phyloP scores from a whole-genome alignment of 208 protist species.

The Leishmania amazonensis region DNA sequence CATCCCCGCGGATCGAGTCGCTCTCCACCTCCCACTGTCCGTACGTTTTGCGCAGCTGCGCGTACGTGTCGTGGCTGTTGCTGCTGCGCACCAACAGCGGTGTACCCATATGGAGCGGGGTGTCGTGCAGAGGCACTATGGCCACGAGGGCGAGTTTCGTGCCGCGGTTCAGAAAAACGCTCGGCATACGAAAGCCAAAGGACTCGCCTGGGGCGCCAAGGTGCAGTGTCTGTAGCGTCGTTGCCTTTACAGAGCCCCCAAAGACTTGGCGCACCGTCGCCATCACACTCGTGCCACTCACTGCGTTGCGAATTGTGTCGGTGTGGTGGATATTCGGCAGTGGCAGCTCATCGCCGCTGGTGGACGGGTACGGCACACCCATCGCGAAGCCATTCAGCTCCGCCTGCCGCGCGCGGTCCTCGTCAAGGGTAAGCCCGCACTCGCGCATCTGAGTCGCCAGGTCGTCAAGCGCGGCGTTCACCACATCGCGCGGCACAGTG shows the following conservation, averaged over 20 bases:
- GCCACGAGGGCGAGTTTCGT: constrained; percentile 81
- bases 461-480: constrained; percentile 62
- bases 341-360: constrained; percentile 42
- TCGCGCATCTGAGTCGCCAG: constrained; percentile 63
- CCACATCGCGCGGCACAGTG: constrained; percentile 62
- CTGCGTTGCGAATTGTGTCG: constrained; percentile 59
- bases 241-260: constrained; percentile 62
- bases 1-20: constrained; percentile 69
- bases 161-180: constrained; percentile 75
- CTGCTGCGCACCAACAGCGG: constrained; percentile 76
- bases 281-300: constrained; percentile 85
- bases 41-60: constrained; percentile 68
- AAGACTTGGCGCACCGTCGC: constrained; percentile 84
- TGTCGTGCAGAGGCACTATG: constrained; percentile 83
- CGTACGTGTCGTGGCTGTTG: constrained; percentile 72
- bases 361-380: constrained; percentile 67
- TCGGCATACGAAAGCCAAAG: constrained; percentile 78
- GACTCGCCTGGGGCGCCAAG: constrained; percentile 65
- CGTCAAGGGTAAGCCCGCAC: constrained; percentile 61
- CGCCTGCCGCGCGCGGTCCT: constrained; percentile 44
- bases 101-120: constrained; percentile 72
- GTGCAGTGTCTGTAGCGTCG: constrained; percentile 71
- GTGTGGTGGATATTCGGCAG: constrained; percentile 62
- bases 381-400: constrained; percentile 64
- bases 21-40: constrained; percentile 86